Base-by-base conservation (phyloP, 345 rosid genomes). In the Murraya paniculata region DNA sequence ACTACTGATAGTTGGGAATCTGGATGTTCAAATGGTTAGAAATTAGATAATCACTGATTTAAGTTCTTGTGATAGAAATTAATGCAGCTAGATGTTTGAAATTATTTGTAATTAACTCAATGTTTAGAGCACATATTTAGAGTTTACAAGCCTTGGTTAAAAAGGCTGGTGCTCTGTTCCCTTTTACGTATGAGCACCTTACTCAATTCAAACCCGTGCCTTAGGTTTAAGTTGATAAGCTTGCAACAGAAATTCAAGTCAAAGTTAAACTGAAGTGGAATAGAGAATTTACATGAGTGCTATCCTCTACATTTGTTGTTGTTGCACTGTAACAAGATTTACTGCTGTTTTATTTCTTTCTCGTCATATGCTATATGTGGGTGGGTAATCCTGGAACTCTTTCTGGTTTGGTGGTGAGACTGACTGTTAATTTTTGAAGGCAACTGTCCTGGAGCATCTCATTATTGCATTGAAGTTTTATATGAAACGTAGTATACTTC, bases 51-150 rank as follows among this genome's bases (percentile, higher is more conserved):
- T 65, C 19, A 31, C 62, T 33, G 24, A 53, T 48, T 64, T 65
- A 30, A 55, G 33, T n/a, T 31, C 27, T 35, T 31, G 25, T 8
- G 1, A 24, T 55, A 33, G 36, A 31, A 50, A 33, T 76, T 24
- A 50, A 24, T 65, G 48, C 36, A 27, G 19, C 39, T 57, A 39
- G 2, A 73, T 57, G 66, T 60, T 60, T 7, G 65, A 36, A 39
- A 68, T 76, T 33, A 48, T 38, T 56, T 25, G 72, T 19, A 76
- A 38, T 24, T 76, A 64, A 76, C 21, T 35, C 24, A 57, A 76
- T 25, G 56, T 24, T 33, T 53, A 9, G 22, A 77, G 18, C 22
- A 68, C 38, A 59, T 69, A 41, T 28, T 24, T 62, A 50, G 5
- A 66, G 24, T 59, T 45, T 28, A 16, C 36, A 45, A 21, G 31